Percentiles rank a stretch among this genome's conserved stretches.
phyloP scores from a whole-genome alignment of 2,329 filamentous ascomycete species.

The Aureobasidium sp. region DNA sequence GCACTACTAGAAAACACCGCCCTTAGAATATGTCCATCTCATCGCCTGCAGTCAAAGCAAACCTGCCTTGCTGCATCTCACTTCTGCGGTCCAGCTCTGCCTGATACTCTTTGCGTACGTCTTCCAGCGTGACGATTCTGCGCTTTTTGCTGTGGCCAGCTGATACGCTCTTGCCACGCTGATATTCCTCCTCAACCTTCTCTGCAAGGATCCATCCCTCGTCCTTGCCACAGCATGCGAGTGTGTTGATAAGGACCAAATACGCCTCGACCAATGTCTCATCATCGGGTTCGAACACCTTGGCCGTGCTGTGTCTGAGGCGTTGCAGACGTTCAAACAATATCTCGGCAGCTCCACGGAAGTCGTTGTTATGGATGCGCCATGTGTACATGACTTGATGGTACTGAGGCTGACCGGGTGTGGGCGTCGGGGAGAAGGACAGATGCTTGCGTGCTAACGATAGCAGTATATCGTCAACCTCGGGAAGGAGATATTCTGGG shows the following conservation, averaged over 20 bases:
- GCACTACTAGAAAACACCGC: background rate
- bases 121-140: conserved; percentile 75
- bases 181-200: conserved; percentile 33
- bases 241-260: conserved; percentile 83
- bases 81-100: conserved; percentile 81
- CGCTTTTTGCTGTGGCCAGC: conserved; percentile 45
- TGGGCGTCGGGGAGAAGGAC: conserved; percentile 48
- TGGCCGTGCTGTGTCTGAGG: conserved; percentile 27
- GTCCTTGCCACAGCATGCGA: conserved; percentile 75
- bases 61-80: conserved; percentile 82
- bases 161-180: conserved; percentile 7
- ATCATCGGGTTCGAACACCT: conserved; percentile 15
- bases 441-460: conserved; percentile 63
- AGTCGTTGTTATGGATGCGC: conserved; percentile 76
- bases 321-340: conserved; percentile 51
- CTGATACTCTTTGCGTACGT: conserved; percentile 84
- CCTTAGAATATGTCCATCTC: conserved; percentile 19
- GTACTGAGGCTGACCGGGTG: conserved; percentile 52
- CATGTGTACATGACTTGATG: conserved; percentile 89
- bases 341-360: conserved; percentile 64
- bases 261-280: conserved; percentile 64
- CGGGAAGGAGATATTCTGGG: conserved; percentile 60
- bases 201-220: conserved; percentile 73
- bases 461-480: conserved; percentile 71
- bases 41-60: conserved; percentile 57